Evolutionary conservation across 345 rosid genomes (phyloP).

Genomic region (Bruguiera parviflora): DNA sequence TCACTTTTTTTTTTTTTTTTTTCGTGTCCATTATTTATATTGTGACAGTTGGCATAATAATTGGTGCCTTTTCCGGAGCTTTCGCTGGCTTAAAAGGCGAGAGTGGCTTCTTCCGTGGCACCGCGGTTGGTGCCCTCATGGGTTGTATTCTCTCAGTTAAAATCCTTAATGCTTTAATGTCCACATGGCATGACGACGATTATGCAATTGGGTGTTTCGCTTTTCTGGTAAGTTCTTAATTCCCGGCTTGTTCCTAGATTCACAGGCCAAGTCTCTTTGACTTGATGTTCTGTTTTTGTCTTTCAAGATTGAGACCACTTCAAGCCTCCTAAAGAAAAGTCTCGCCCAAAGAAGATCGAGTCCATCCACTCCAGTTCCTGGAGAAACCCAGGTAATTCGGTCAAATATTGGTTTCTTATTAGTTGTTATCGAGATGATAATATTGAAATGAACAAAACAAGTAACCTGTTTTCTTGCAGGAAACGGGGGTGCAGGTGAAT

Average conservation of each 20-base stretch:
- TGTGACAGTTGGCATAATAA: constrained; percentile 26
- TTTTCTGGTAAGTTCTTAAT: constrained; percentile 18
- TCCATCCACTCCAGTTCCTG: not conserved
- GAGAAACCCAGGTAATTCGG: constrained; percentile 2
- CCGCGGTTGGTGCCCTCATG: constrained; percentile 25
- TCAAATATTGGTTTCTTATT: not conserved
- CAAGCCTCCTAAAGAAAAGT: constrained; percentile 5
- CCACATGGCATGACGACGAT: constrained; percentile 18
- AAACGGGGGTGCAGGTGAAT: not conserved
- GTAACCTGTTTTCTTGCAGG: no score
- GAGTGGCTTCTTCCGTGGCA: constrained; percentile 28
- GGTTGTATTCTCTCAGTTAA: constrained; percentile 25
- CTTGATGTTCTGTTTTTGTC: not conserved
- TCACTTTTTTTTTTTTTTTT: not conserved
- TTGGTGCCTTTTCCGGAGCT: constrained; percentile 28
- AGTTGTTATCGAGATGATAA: not conserved
- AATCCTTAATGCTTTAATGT: constrained; percentile 8
- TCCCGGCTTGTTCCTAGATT: not conserved
- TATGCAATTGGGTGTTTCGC: constrained; percentile 6
- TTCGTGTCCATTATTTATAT: not conserved
- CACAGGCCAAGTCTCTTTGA: not conserved
- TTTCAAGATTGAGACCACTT: not conserved
- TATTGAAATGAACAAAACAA: no score
- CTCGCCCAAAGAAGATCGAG: not conserved
- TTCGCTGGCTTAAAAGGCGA: constrained; percentile 23